A percentile compares a stretch with the other conserved stretches of the same genome.
These are phyloP conservation scores for Starmerella floricola DNA, from an alignment of 805 yeast species.

Conservation along the genomic window DNA sequence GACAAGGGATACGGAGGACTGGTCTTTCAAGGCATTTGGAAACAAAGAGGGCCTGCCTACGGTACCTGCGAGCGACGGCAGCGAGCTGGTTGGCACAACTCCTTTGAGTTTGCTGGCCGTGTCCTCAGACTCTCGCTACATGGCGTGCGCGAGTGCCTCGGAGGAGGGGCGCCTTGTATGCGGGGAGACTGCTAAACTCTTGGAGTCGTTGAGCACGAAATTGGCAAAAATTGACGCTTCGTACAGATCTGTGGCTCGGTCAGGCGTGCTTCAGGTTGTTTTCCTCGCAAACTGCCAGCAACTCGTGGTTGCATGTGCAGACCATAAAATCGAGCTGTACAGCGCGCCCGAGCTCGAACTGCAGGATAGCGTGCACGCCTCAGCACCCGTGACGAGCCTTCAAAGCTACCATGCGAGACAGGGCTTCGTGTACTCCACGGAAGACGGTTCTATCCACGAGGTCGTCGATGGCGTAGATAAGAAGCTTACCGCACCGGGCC, in stretches of 20 bases:
- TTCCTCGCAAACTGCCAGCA: conserved; percentile 16
- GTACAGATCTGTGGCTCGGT: neutral
- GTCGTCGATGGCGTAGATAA: neutral
- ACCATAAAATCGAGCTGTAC: neutral
- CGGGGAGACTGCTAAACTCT: conserved; percentile 8
- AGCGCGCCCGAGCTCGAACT: neutral
- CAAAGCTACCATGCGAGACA: neutral
- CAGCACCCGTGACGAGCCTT: neutral
- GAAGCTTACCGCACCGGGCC: neutral
- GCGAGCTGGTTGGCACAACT: neutral
- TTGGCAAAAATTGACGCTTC: neutral
- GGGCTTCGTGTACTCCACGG: conserved; percentile 1
- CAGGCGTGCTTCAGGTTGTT: conserved; percentile 3
- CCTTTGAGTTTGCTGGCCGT: conserved; percentile 2
- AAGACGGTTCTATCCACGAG: neutral
- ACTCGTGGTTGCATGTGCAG: conserved; percentile 5
- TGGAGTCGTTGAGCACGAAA: conserved; percentile 1
- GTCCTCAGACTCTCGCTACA: conserved; percentile 1
- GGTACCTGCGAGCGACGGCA: neutral
- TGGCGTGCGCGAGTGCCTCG: conserved; percentile 17
- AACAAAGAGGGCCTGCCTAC: conserved; percentile 16
- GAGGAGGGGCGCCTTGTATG: conserved; percentile 7
- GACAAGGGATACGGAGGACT: conserved; percentile 18
- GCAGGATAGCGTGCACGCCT: neutral
- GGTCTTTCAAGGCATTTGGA: conserved; percentile 22